Evolutionary conservation across 345 rosid species (phyloP), one percentile per base, ranked within the genome.

Genomic region (Erysimum cheiranthoides): DNA sequence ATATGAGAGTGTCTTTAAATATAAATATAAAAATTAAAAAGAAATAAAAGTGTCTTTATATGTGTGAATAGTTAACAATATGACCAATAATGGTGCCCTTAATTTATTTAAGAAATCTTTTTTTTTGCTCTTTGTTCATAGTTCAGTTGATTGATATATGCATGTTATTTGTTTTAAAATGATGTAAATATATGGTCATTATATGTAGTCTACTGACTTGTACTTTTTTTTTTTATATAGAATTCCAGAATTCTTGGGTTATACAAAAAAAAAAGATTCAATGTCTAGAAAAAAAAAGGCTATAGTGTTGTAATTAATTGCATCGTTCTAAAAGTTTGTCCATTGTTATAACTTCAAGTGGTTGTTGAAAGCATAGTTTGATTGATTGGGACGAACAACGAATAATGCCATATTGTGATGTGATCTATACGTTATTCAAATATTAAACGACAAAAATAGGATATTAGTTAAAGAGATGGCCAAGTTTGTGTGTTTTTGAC

Each of bases 301-400:
- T 53, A 68, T 42, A 54, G 31, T 28, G 16, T 69, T 16, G 16
- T 18, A 42, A 42, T 30, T 54, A 54, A 30, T 40, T 28, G 18
- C 42, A 56, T 16, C 12, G 21, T 43, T 56, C 32, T 68, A 43
- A 73, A 51, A 62, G 16, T 53, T 42, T 73, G 57, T 73, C 60
- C 51, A 32, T 51, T 58, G 68, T 68, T 67, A 31, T 14, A 68
- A 68, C 58, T 59, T 50, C 64, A 54, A 54, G 68, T 65, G 18
- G 68, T 61, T 69, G 68, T 59, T 67, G 68, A 75, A 67, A 59
- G 51, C 70, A 40, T 67, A 28, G 73, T 66, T 38, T 39, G 61
- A 43, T 66, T 50, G 74, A 61, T 76, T 16, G 70, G 34, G 79
- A 76, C 39, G 18, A 76, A 68, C 69, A 68, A 51, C 17, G 39